Percentiles rank a stretch among this genome's conserved stretches.
Conservation (phyloP, 768 basidiomycete species). For the Paxillus involutus region DNA sequence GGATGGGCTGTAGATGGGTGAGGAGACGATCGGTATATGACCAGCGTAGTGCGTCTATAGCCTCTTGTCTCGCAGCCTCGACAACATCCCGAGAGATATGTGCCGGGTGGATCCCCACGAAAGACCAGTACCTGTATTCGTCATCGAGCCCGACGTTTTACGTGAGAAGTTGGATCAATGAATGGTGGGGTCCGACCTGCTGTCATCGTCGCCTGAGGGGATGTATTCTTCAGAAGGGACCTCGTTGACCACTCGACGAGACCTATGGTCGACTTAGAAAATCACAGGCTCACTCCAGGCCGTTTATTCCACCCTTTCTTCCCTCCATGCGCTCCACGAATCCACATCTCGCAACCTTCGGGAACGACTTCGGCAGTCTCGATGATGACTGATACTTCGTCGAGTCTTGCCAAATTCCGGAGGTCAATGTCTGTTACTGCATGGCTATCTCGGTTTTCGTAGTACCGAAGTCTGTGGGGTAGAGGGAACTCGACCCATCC, state of each 20-base stretch:
- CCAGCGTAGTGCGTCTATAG: conserved; percentile 82
- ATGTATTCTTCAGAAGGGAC: conserved; percentile 34
- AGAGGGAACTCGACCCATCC: conserved; percentile 79
- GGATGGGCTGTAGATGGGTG: conserved; percentile 52
- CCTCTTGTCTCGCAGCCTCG: conserved; percentile 48
- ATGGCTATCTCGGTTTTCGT: conserved; percentile 58
- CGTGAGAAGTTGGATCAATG: neutral
- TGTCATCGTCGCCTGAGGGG: conserved; percentile 36
- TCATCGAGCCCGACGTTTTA: conserved; percentile 57
- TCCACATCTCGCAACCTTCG: conserved; percentile 62
- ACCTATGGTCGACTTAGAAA: conserved; percentile 68
- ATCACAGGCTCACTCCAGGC: conserved; percentile 36
- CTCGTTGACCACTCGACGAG: conserved; percentile 50
- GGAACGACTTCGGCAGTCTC: conserved; percentile 33
- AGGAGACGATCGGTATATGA: conserved; percentile 78
- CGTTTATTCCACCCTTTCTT: conserved; percentile 30
- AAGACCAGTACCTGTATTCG: conserved; percentile 82
- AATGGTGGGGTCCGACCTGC: conserved; percentile 31
- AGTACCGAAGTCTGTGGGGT: conserved; percentile 74
- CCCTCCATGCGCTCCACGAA: conserved; percentile 42
- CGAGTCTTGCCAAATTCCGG: conserved; percentile 49
- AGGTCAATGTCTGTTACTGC: conserved; percentile 74
- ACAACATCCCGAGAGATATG: conserved; percentile 57
- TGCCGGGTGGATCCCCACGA: conserved; percentile 76
- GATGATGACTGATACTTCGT: conserved; percentile 34